Conservation (phyloP, 371 early-diverging fungal species). For the Circinella umbellata region DNA sequence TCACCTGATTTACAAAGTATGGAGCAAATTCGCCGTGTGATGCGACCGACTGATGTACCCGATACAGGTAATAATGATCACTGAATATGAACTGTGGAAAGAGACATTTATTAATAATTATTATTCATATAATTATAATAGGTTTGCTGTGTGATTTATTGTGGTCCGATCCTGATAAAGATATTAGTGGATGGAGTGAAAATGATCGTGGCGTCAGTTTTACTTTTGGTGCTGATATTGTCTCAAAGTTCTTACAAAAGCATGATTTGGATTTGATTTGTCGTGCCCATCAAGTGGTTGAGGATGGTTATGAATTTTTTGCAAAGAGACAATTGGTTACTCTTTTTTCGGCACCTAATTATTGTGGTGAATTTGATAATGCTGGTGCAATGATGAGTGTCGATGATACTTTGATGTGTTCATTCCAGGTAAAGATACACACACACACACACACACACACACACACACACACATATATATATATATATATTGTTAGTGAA, state of each 20-base stretch:
- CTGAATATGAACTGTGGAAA: background rate
- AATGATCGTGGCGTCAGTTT: constrained; percentile 93
- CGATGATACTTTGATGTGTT: constrained; percentile 92
- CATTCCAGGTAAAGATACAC: constrained; percentile 65
- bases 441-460: background rate
- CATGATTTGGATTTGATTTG: constrained; percentile 93
- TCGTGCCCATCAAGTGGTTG: constrained; percentile 96
- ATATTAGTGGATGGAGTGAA: constrained; percentile 86
- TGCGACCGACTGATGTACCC: constrained; percentile 95
- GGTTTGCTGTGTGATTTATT: constrained; percentile 92
- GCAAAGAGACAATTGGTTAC: constrained; percentile 93
- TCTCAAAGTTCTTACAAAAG: constrained; percentile 87
- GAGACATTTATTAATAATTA: too few relatives aligned
- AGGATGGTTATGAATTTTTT: constrained; percentile 97
- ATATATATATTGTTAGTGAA: background rate
- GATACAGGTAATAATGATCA: constrained; percentile 70
- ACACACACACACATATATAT: background rate
- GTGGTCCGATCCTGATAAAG: constrained; percentile 97
- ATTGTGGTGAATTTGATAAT: constrained; percentile 96
- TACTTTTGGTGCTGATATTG: constrained; percentile 88
- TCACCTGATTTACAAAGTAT: constrained; percentile 88
- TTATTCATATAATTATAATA: constrained; percentile 20
- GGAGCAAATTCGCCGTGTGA: constrained; percentile 89
- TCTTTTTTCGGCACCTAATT: constrained; percentile 95
- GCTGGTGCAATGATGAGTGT: constrained; percentile 99